A percentile compares a stretch with the other conserved stretches of the same genome.
Conservation (phyloP, 1,284 basidiomycete species). For the Cerioporus squamosus region DNA sequence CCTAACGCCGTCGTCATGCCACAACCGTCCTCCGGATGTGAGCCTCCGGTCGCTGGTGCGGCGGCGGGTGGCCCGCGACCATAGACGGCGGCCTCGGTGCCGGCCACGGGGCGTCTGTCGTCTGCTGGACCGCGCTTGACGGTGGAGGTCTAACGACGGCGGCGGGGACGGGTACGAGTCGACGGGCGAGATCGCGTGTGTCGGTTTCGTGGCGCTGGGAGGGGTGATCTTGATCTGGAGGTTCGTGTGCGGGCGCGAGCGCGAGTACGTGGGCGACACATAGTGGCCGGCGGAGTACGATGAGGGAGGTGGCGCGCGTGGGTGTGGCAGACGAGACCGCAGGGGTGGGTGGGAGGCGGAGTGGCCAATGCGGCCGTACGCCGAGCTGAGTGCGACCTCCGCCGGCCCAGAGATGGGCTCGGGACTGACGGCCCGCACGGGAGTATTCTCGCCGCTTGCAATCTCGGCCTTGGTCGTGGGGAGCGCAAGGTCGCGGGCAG, state of each 20-base stretch:
- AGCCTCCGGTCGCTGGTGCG: conserved; percentile 14
- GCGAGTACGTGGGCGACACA: conserved; percentile 38
- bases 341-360: conserved; percentile 22
- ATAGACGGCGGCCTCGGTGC: conserved; percentile 28
- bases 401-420: conserved; percentile 17
- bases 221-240: conserved; percentile 40
- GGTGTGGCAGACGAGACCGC: conserved; percentile 14
- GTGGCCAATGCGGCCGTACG: conserved; percentile 24
- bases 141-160: conserved; percentile 71
- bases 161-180: conserved; percentile 81
- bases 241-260: conserved; percentile 32
- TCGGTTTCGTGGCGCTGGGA: conserved; percentile 24
- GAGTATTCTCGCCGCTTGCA: conserved; percentile 11
- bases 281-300: conserved; percentile 26
- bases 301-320: conserved; percentile 15
- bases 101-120: conserved; percentile 17
- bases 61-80: conserved; percentile 23
- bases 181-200: conserved; percentile 38
- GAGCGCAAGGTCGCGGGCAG: conserved; percentile 71
- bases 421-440: conserved; percentile 5
- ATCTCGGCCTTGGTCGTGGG: conserved; percentile 63
- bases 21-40: conserved; percentile 18
- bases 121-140: conserved; percentile 21
- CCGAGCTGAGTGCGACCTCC: conserved; percentile 24
- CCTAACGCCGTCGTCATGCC: conserved; percentile 9